Conservation (phyloP, 2,329 filamentous ascomycete genomes). For the Akanthomyces uredinophilus region DNA sequence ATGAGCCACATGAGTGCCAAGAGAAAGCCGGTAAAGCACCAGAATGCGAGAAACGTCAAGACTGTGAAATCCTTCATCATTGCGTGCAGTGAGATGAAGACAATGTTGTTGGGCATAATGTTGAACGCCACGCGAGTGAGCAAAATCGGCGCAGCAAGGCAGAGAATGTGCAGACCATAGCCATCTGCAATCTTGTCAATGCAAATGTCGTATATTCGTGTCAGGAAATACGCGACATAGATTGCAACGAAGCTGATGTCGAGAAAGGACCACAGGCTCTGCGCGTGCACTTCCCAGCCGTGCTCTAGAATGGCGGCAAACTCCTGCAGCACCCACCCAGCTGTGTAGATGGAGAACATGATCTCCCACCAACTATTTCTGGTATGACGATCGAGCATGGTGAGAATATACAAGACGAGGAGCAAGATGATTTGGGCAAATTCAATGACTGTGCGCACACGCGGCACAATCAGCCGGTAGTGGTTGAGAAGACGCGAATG, state of each 20-base stretch:
- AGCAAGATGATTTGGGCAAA: slow-evolving; percentile 61
- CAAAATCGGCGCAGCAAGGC: slow-evolving; percentile 63
- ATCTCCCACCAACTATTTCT: slow-evolving; percentile 49
- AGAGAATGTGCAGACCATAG: slow-evolving; percentile 59
- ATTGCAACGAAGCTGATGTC: slow-evolving; percentile 64
- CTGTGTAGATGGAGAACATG: slow-evolving; percentile 57
- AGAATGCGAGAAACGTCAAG: slow-evolving; percentile 60
- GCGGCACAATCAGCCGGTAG: slow-evolving; percentile 65
- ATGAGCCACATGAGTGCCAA: slow-evolving; percentile 64
- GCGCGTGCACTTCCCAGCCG: slow-evolving; percentile 62
- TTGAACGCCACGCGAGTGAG: slow-evolving; percentile 68
- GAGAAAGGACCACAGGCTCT: slow-evolving; percentile 70
- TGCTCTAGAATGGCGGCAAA: slow-evolving; percentile 63
- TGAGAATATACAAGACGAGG: slow-evolving; percentile 55
- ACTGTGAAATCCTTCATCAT: slow-evolving; percentile 71
- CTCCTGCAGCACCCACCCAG: slow-evolving; percentile 64
- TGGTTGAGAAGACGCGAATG: slow-evolving; percentile 64
- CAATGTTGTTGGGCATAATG: slow-evolving; percentile 67
- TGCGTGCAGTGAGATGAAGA: slow-evolving; percentile 66
- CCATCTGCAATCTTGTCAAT: slow-evolving; percentile 42
- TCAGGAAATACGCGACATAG: slow-evolving; percentile 55
- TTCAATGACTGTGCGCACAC: slow-evolving; percentile 62
- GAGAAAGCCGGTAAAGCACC: slow-evolving; percentile 67
- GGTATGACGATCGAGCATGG: slow-evolving; percentile 54
- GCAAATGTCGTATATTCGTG: slow-evolving; percentile 53